Base-by-base conservation (phyloP, 805 yeast genomes). In the Candida ipomoeae region DNA sequence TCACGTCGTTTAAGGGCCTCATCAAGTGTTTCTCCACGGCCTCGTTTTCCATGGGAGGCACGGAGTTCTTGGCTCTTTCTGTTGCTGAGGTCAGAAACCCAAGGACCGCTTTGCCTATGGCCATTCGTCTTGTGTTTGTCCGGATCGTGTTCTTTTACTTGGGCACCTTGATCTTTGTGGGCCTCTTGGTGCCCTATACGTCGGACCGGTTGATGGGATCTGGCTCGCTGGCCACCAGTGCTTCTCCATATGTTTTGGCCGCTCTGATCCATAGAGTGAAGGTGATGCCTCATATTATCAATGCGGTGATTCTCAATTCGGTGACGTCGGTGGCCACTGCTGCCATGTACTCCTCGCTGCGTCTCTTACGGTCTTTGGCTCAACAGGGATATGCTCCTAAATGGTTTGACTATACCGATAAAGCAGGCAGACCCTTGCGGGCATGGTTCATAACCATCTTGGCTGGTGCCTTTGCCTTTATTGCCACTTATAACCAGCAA, bases 1-100 rank as follows among this genome's bases (percentile, higher is more conserved):
- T 63, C 54, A 69, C 69, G 47, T 57, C 61, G 48, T 71, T 72
- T 59, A 72, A 72, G 62, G 77, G 77, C 34, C 61, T 71, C 36
- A 67, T 71, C 54, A 55, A 69, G 23, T 71, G 65, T 13, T 69
- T 72, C 42, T 72, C 70, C 44, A 71, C 73, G 10, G 73, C 72
- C 13, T 70, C 74, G 6, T 72, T 72, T 52, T 64, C 74, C 31
- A 62, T 70, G 49, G 77, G 77, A 17, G 73, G 70, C 41, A 62
- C 73, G 18, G 77, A 72, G 57, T 72, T 71, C 49, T 67, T 72
- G 49, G 68, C 73, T 26, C 59, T 71, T 38, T 61, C 71, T 17
- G 70, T 70, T 43, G 67, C 73, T 11, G 77, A 72, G 49, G 74
- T 69, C 45, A 57, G 61, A 21, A 66, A 71, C 56, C 77, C 77